A percentile compares a stretch with the other conserved stretches of the same genome.
phyloP scores from a whole-genome alignment of 116 monocot genomes.

The Papilionanthe hybrid region DNA sequence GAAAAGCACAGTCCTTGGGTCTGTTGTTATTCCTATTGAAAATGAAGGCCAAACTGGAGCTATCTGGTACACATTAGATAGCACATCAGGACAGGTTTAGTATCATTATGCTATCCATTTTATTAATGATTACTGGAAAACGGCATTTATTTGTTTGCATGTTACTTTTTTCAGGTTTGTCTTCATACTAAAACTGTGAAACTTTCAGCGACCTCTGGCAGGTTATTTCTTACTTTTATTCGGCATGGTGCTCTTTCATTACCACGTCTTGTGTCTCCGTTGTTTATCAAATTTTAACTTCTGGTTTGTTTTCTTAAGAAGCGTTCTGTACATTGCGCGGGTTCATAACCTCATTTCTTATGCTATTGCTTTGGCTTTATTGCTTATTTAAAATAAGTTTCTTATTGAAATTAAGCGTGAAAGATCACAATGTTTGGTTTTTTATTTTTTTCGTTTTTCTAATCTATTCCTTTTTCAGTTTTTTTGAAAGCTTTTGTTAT shows the following conservation, averaged over 20 bases:
- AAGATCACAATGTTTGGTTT: no score
- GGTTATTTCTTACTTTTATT: constrained; percentile 37
- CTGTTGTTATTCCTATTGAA: constrained; percentile 79
- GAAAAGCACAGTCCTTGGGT: constrained; percentile 95
- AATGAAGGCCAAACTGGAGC: constrained; percentile 76
- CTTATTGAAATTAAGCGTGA: not conserved
- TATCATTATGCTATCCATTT: not conserved
- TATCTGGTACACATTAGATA: constrained; percentile 77
- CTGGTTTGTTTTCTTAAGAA: not conserved
- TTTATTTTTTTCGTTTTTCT: no score
- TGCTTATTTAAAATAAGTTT: not conserved
- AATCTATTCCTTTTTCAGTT: no score
- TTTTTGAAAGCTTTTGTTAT: no score
- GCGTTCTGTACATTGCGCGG: not conserved
- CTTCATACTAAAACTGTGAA: constrained; percentile 82
- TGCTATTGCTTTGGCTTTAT: not conserved
- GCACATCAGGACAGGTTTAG: constrained; percentile 84
- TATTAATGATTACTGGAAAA: not conserved
- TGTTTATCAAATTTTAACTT: not conserved
- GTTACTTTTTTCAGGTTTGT: constrained; percentile 60
- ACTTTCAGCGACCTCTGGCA: constrained; percentile 56
- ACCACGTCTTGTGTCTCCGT: not conserved
- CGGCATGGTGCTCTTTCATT: not conserved
- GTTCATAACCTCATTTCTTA: not conserved
- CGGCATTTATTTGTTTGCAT: not conserved